Conservation (phyloP, 2,329 filamentous ascomycete species). For the Calycina herbarum region DNA sequence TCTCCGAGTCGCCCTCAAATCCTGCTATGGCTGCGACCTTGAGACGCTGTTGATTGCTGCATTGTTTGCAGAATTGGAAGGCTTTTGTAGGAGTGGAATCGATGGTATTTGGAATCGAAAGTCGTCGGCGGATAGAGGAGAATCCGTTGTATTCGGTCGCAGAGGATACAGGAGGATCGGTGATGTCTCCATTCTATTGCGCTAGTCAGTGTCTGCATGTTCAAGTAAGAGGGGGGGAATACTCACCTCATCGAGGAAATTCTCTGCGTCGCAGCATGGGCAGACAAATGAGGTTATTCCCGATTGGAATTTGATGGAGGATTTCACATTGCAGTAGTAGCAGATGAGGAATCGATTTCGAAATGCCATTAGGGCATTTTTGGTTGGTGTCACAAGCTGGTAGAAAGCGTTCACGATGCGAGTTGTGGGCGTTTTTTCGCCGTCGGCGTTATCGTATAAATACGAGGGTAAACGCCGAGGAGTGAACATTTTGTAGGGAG, state of each 20-base stretch:
- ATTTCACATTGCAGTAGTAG: slow-evolving; percentile 80
- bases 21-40: slow-evolving; percentile 1
- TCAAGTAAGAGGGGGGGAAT: slow-evolving; percentile 58
- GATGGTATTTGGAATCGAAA: slow-evolving; percentile 51
- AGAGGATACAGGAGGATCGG: slow-evolving; percentile 44
- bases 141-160: slow-evolving; percentile 60
- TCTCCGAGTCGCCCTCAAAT: not conserved
- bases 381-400: not conserved
- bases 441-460: not conserved
- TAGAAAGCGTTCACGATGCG: not conserved
- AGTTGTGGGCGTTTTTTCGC: not conserved
- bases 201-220: no score
- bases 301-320: slow-evolving; percentile 58
- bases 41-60: not conserved
- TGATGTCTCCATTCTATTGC: no score
- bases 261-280: no score
- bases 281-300: slow-evolving; percentile 61
- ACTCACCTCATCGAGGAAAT: no score
- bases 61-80: not conserved
- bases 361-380: slow-evolving; percentile 32
- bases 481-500: not conserved
- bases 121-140: no score
- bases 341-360: slow-evolving; percentile 54
- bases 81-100: not conserved
- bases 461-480: not conserved